These are phyloP conservation scores for Aureobasidium sp. DNA, from an alignment of 2,329 filamentous ascomycete species.

Conservation along the genomic window DNA sequence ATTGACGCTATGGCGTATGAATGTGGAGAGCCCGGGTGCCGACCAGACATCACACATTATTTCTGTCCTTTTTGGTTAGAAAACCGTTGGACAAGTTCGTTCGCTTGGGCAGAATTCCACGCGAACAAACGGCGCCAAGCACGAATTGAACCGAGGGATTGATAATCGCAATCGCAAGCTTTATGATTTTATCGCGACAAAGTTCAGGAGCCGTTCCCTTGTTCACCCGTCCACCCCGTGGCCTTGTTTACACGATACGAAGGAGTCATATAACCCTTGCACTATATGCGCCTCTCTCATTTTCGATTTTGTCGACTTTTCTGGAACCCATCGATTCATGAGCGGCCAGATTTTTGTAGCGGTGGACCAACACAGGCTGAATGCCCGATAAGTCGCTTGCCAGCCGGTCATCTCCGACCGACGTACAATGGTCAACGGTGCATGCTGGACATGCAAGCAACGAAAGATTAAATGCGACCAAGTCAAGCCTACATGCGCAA, in stretches of 20 bases:
- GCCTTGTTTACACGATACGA: not conserved
- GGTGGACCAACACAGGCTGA: not conserved
- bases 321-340: not conserved
- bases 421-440: not conserved
- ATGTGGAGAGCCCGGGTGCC: too few species aligned
- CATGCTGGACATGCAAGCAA: constrained; percentile 10
- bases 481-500: not conserved
- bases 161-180: too few species aligned
- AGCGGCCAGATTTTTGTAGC: not conserved
- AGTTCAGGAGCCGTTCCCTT: not conserved
- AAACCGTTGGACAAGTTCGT: too few species aligned
- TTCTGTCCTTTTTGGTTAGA: too few species aligned
- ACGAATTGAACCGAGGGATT: too few species aligned
- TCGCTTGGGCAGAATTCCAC: too few species aligned
- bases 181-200: not conserved
- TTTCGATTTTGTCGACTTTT: not conserved
- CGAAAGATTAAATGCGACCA: constrained; percentile 2
- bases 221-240: not conserved
- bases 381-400: not conserved
- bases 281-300: not conserved
- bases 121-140: too few species aligned
- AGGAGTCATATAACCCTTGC: not conserved
- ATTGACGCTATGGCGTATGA: too few species aligned
- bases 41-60: too few species aligned
- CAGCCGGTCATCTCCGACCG: not conserved